These are phyloP conservation scores for Bretschneidera sinensis DNA, from an alignment of 345 rosid species.

Conservation along the genomic window DNA sequence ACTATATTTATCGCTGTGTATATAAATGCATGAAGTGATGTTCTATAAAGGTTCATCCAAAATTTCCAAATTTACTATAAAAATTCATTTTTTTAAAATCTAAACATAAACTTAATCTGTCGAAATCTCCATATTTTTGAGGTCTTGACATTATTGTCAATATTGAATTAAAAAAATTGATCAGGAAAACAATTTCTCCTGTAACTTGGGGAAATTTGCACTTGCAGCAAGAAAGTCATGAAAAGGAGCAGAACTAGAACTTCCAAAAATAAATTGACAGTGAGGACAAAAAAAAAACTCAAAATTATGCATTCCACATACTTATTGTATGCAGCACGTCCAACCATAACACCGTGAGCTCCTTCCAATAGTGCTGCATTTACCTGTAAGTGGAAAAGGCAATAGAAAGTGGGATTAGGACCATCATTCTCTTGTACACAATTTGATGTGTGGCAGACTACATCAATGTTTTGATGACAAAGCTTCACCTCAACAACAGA, in stretches of 20 bases:
- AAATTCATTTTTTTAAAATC: no score
- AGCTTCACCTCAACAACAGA: slow-evolving; percentile 72
- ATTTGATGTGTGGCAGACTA: background rate
- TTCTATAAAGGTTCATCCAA: no score
- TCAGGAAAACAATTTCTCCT: background rate
- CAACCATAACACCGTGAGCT: slow-evolving; percentile 95
- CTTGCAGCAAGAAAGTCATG: background rate
- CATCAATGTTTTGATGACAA: slow-evolving; percentile 7
- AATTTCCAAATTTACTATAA: no score
- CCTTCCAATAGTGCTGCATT: slow-evolving; percentile 73
- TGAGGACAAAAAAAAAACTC: no score
- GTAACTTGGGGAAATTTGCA: background rate
- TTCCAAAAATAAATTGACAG: no score
- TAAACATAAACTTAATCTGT: no score
- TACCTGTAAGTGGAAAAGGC: slow-evolving; percentile 40
- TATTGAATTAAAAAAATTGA: no score
- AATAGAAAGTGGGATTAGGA: background rate
- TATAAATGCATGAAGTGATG: no score
- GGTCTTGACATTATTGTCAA: no score
- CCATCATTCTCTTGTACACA: background rate
- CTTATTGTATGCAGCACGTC: slow-evolving; percentile 90
- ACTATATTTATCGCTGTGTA: no score
- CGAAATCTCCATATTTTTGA: no score
- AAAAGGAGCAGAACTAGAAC: no score
- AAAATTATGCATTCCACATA: slow-evolving; percentile 31